Evolutionary conservation across 768 basidiomycete genomes (phyloP).

Genomic region (Cyclocybe aegerita): DNA sequence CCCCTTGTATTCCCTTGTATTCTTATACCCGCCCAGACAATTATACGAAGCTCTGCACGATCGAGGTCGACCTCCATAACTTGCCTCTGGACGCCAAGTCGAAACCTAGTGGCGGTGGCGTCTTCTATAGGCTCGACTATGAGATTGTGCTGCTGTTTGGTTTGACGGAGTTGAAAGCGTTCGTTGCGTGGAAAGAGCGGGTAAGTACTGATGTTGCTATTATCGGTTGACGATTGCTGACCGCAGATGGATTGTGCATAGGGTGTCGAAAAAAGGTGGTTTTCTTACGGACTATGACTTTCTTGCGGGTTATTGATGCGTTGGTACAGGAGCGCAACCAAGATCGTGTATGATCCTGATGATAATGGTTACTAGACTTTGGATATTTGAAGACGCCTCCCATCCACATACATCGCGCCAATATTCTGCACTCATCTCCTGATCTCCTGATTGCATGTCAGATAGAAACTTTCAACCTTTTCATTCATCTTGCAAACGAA

Average conservation of each 20-base stretch:
- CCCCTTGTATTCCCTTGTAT: not conserved
- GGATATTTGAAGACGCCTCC: too few relatives aligned
- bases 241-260: not conserved
- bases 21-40: not conserved
- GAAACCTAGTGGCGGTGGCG: not conserved
- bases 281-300: not conserved
- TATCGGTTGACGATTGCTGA: not conserved
- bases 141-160: constrained; percentile 48
- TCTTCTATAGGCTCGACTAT: constrained; percentile 17
- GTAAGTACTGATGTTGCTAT: constrained; percentile 26
- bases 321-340: too few relatives aligned
- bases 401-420: too few relatives aligned
- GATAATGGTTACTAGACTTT: too few relatives aligned
- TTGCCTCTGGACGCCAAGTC: not conserved
- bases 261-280: constrained; percentile 8
- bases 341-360: too few relatives aligned
- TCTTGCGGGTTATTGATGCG: too few relatives aligned
- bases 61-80: constrained; percentile 9
- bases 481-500: too few relatives aligned
- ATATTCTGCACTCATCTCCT: too few relatives aligned
- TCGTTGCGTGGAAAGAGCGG: constrained; percentile 47
- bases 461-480: too few relatives aligned
- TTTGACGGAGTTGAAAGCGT: constrained; percentile 47
- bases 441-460: too few relatives aligned
- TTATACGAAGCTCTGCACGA: constrained; percentile 3